Evolutionary conservation across 2,329 filamentous ascomycete species (phyloP).

Genomic region (Diaporthe ampelina): DNA sequence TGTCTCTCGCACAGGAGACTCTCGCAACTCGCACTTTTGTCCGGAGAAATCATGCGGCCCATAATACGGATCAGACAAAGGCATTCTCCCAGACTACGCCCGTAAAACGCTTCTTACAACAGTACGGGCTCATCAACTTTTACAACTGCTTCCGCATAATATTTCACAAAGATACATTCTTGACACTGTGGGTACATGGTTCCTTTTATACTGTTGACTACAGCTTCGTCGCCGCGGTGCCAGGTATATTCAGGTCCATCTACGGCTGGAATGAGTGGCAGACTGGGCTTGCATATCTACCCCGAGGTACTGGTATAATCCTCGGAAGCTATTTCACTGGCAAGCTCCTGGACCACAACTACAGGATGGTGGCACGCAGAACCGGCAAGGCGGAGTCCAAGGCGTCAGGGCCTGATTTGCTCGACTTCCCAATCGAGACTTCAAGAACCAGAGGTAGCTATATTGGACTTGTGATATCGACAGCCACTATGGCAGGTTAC

Average conservation of each 20-base stretch:
- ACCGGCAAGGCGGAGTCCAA: neutral
- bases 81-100: neutral
- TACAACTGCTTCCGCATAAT: slow-evolving; percentile 10
- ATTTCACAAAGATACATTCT: slow-evolving; percentile 1
- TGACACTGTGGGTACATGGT: slow-evolving; percentile 48
- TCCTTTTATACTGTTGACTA: slow-evolving; percentile 65
- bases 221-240: slow-evolving; percentile 64
- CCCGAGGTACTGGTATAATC: slow-evolving; percentile 2
- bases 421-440: slow-evolving; percentile 3
- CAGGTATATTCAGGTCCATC: slow-evolving; percentile 61
- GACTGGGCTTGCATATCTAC: slow-evolving; percentile 37
- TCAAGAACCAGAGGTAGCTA: neutral
- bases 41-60: slow-evolving; percentile 62
- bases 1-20: slow-evolving; percentile 56
- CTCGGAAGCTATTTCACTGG: slow-evolving; percentile 22
- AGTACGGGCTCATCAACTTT: neutral
- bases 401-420: neutral
- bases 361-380: neutral
- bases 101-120: neutral
- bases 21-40: slow-evolving; percentile 56
- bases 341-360: slow-evolving; percentile 9
- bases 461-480: neutral
- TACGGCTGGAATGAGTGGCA: slow-evolving; percentile 59
- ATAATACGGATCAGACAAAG: neutral
- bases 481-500: neutral